These are phyloP conservation scores for Rhodotorula sp. DNA, from an alignment of 1,284 basidiomycete species.

Conservation along the genomic window DNA sequence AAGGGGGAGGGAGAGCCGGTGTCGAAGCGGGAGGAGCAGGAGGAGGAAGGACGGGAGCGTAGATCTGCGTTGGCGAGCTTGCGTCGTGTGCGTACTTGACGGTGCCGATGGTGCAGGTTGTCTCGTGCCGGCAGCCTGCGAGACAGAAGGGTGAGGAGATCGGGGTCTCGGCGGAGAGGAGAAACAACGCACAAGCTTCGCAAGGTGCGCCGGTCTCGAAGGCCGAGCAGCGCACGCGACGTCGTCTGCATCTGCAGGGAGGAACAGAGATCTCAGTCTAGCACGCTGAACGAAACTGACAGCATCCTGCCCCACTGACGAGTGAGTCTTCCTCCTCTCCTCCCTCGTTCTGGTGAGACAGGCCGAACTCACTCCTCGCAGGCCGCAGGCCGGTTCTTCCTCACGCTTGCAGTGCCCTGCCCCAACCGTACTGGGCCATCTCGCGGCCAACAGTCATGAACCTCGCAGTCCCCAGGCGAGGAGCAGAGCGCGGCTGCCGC, in stretches of 20 bases:
- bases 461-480: background rate
- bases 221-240: constrained; percentile 15
- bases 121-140: background rate
- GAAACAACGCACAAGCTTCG: background rate
- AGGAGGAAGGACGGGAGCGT: constrained; percentile 10
- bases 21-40: background rate
- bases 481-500: too few species aligned
- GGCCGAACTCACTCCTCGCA: constrained; percentile 1
- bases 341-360: background rate
- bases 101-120: constrained; percentile 1
- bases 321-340: background rate
- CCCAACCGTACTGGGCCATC: background rate
- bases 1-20: background rate
- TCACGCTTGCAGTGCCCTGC: background rate
- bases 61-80: background rate
- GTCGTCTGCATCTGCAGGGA: background rate
- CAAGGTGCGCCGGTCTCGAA: constrained; percentile 22
- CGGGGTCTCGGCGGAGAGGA: too few species aligned
- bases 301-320: background rate
- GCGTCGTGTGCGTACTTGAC: constrained; percentile 7
- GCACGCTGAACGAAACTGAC: background rate
- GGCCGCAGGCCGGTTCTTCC: constrained; percentile 6
- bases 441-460: constrained; percentile 1
- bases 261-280: background rate
- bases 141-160: background rate